Evolutionary conservation across 306 rosid species (phyloP), one percentile per base, ranked within the genome.

Genomic region (Cercis canadensis): DNA sequence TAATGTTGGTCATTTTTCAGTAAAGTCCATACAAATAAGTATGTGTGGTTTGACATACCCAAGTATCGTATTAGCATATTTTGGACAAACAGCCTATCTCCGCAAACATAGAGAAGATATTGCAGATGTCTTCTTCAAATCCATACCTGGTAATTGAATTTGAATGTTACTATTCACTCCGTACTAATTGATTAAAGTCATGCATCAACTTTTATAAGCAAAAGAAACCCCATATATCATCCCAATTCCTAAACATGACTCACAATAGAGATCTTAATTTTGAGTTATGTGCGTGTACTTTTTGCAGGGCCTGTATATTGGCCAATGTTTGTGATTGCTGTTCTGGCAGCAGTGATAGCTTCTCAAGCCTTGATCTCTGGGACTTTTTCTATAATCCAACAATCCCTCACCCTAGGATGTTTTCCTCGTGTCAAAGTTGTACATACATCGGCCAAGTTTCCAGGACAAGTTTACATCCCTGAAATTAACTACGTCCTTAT

Each of bases 1-100:
- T 0, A 74, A 78, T 6, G 63, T 78, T 5, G 78, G 78, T 0
- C 74, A 78, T 39, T 78, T 71, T 44, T 33, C 44, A 10, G 57
- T 65, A 14, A 33, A 61, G 4, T 65, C 78, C 0, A 78, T 65
- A 2, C 78, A 72, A 36, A 31, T 71, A 1, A 57, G 74, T 41
- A 65, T 65, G 69, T 78, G 64, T 18, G 21, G 8, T 3, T 33
- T 41, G 40, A 12, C 53, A 1, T 62, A 44, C 53, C 68, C 68
- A 0, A 11, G n/a, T n/a, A n/a, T n/a, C n/a, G n/a, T n/a, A n/a
- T n/a, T n/a, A n/a, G n/a, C n/a, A n/a, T n/a, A n/a, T n/a, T n/a
- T n/a, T n/a, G n/a, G n/a, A n/a, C n/a, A n/a, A n/a, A n/a, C n/a
- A n/a, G n/a, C n/a, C n/a, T n/a, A n/a, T n/a, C n/a, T n/a, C n/a